Base-by-base conservation (phyloP, 371 early-diverging fungal genomes). In the Circinella minor region DNA sequence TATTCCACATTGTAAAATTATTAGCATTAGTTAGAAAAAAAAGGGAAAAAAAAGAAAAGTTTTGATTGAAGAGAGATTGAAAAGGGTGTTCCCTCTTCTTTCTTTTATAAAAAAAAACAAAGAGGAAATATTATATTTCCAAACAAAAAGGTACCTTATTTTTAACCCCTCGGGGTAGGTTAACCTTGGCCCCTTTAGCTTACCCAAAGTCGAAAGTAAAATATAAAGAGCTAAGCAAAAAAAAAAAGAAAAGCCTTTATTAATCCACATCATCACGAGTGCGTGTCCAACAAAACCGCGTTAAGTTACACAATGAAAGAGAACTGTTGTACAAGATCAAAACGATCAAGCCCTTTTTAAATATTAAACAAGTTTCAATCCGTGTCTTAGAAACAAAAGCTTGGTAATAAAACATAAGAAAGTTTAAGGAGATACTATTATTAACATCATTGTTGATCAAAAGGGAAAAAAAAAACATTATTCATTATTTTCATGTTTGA, bases 321-420 rank as follows among this genome's bases (percentile, higher is more conserved):
- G 27, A 57, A 57, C 6, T 27, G 57, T 57, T 18, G 57, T 57
- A 57, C 57, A 57, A n/a, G 57, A 57, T 57, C 57, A 57, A n/a
- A 55, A 55, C 18, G 1, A 55, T 20, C 55, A 17, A 3, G 18
- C 3, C 4, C 8, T 18, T 55, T 55, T 55, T 1, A 20, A 55
- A 15, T 17, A 8, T 55, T 55, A 27, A 27, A 27, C 27, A 27
- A 27, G 27, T 27, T 27, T 27, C 27, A 27, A 27, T 27, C 27
- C 27, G 27, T 27, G 27, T 27, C 27, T 27, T 27, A 27, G 27
- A 27, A 27, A 27, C 27, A 27, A 27, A 27, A 27, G 27, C 27
- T 27, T 27, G 27, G 2, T 27, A 27, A 27, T 27, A 27, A 27
- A 27, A 27, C 27, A 27, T 27, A 27, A 2, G 2, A 27, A 27